Evolutionary conservation across 179 eudicot species (phyloP).

Genomic region (Silene coronaria): DNA sequence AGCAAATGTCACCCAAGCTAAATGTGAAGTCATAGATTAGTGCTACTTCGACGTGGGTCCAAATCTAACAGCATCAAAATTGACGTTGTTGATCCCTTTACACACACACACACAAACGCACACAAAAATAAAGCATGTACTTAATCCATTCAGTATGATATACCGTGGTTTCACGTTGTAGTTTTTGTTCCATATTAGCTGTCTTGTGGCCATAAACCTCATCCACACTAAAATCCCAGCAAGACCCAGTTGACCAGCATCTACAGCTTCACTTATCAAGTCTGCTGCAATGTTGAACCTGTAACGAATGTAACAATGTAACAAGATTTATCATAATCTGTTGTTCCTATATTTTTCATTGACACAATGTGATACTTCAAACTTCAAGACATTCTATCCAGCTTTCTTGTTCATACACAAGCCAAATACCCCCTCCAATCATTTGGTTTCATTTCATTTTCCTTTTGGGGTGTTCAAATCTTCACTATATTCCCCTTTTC

Average conservation of each 20-base stretch:
- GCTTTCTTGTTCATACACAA: neutral
- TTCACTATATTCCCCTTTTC: too few species aligned
- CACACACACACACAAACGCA: too few species aligned
- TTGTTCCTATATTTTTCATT: neutral
- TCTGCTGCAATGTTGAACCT: slow-evolving; percentile 98
- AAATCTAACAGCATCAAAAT: neutral
- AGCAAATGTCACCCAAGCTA: neutral
- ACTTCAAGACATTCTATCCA: neutral
- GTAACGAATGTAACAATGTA: slow-evolving; percentile 17
- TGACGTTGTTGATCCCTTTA: neutral
- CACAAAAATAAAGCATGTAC: neutral
- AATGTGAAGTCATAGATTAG: neutral
- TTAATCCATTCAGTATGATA: neutral
- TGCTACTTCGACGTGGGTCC: neutral
- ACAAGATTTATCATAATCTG: neutral
- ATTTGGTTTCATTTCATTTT: too few species aligned
- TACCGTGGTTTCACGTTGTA: slow-evolving; percentile 99
- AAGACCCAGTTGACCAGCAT: slow-evolving; percentile 81
- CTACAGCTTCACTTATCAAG: slow-evolving; percentile 64
- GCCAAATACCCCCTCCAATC: too few species aligned
- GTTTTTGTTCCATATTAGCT: slow-evolving; percentile 94
- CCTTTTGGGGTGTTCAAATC: too few species aligned
- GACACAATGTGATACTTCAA: too few species aligned
- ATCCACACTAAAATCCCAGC: slow-evolving; percentile 96
- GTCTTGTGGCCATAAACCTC: slow-evolving; percentile 99